Evolutionary conservation across 1,139 yeast species (phyloP), one percentile per base, ranked within the genome.

Genomic region (Pichia sp.): DNA sequence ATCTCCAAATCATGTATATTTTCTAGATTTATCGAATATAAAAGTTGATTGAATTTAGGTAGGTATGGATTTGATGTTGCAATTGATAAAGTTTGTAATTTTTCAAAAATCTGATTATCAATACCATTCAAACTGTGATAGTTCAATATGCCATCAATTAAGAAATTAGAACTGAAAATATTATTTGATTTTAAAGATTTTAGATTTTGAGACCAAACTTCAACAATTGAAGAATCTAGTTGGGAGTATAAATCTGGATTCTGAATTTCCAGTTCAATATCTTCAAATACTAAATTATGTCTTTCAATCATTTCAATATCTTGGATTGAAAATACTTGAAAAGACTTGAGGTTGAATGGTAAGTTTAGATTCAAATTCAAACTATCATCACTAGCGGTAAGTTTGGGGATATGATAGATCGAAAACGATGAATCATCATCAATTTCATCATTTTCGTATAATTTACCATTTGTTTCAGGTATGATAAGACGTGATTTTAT

Each of bases 1-100:
- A 60, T 47, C 44, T 60, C 63, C 12, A 59, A 57, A 12, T 52
- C 39, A 35, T 49, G 43, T n/a, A 59, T 20, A 4, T 42, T 45
- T 3, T 36, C 15, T 22, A 56, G 39, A 25, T 40, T 38, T 4
- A 57, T 48, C 1, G 15, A 16, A 13, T 30, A 7, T 18, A 44
- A 20, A 25, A 32, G 4, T 9, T 22, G 11, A 29, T 22, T 11
- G 49, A 29, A 1, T 27, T 20, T n/a, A 41, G 36, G 12, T 52
- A 18, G 8, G 25, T 16, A 3, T 24, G 50, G 43, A 13, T 46
- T 51, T 7, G 39, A 29, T 4, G 46, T 13, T 2, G 36, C 24
- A 5, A 48, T 16, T 12, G 52, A 44, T 24, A 49, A 42, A 20
- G 22, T 35, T 23, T 49, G 30, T 23, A 49, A 26, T 36, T 44